Evolutionary conservation across 2,329 filamentous ascomycete species (phyloP).

Genomic region (Pestalotiopsis sp.): DNA sequence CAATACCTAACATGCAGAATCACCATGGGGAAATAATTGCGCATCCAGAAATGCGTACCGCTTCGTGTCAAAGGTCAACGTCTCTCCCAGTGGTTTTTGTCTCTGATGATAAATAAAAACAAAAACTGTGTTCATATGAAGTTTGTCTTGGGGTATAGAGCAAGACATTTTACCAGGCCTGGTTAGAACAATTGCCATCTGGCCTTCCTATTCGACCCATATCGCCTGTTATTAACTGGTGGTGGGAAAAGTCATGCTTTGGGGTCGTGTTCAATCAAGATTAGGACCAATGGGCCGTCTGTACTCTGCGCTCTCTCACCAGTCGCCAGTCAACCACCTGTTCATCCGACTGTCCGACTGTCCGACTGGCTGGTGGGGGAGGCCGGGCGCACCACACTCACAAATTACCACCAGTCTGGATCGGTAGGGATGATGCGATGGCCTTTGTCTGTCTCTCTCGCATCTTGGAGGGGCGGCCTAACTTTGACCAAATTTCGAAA

Average conservation of each 20-base stretch:
- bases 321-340: too few relatives aligned
- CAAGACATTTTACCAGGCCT: too few relatives aligned
- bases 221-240: neutral
- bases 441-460: neutral
- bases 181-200: neutral
- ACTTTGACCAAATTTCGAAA: conserved; percentile 1
- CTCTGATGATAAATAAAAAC: too few relatives aligned
- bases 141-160: too few relatives aligned
- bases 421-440: neutral
- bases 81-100: too few relatives aligned
- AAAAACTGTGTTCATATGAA: too few relatives aligned
- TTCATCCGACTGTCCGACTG: neutral
- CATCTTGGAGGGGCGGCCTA: neutral
- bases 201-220: conserved; percentile 7
- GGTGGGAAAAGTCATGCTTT: too few relatives aligned
- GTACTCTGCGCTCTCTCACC: too few relatives aligned
- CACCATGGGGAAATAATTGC: neutral
- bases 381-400: too few relatives aligned
- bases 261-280: too few relatives aligned
- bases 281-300: neutral
- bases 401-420: too few relatives aligned
- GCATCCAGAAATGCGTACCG: neutral
- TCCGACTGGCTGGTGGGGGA: neutral
- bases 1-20: neutral
- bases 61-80: too few relatives aligned